Percentiles rank a stretch among this genome's conserved stretches.
Conservation (phyloP, 805 yeast species). For the Hanseniaspora occidentalis region DNA sequence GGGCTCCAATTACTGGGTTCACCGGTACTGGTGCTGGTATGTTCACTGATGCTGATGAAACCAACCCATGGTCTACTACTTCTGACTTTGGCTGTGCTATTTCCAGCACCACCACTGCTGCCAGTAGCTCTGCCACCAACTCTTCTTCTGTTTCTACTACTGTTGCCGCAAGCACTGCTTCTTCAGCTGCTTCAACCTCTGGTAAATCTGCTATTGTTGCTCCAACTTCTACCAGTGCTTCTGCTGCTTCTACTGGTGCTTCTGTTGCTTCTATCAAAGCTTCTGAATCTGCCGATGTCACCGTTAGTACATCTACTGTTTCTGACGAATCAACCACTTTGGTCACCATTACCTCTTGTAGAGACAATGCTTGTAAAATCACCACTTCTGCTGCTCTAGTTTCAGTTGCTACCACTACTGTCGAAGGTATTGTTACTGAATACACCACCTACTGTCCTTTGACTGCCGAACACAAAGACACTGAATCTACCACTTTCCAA, state of each 20-base stretch:
- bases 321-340: slow-evolving; percentile 20
- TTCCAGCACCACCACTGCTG: slow-evolving; percentile 1
- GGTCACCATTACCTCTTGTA: slow-evolving; percentile 26
- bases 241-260: slow-evolving; percentile 2
- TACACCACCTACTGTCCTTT: slow-evolving; percentile 26
- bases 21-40: slow-evolving; percentile 21
- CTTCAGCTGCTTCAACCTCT: background rate
- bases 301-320: too few species aligned
- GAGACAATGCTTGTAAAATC: slow-evolving; percentile 20
- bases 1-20: background rate
- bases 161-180: background rate
- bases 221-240: background rate
- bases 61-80: slow-evolving; percentile 7
- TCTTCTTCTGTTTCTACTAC: background rate
- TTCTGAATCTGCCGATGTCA: too few species aligned
- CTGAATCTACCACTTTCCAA: too few species aligned
- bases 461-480: too few species aligned
- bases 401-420: slow-evolving; percentile 25
- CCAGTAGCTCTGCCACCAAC: background rate
- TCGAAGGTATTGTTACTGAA: slow-evolving; percentile 24
- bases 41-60: slow-evolving; percentile 11
- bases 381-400: slow-evolving; percentile 24
- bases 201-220: background rate
- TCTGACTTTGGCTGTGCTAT: slow-evolving; percentile 4
- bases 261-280: background rate